A percentile compares a stretch with the other conserved stretches of the same genome.
Conservation (phyloP, 352 stramenopile genomes). For the Phytopythium boreale region DNA sequence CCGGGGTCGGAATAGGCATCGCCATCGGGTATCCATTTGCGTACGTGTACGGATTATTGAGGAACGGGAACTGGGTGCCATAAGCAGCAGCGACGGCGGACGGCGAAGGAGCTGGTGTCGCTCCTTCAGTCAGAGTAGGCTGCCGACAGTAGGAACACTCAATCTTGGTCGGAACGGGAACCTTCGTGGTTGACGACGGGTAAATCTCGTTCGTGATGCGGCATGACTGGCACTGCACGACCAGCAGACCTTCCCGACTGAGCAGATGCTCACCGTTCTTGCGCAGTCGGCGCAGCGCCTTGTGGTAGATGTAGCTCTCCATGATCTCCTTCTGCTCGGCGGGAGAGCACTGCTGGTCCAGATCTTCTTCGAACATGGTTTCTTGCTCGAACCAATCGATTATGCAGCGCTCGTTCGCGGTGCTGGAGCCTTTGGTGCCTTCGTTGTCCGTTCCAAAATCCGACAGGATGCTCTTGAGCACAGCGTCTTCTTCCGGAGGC, state of each 20-base stretch:
- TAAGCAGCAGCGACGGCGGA: background rate
- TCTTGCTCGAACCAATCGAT: conserved; percentile 88
- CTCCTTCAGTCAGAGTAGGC: conserved; percentile 35
- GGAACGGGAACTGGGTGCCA: background rate
- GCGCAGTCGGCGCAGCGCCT: conserved; percentile 54
- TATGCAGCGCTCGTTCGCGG: conserved; percentile 32
- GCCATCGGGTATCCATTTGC: background rate
- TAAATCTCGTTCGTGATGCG: conserved; percentile 61
- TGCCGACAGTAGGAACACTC: conserved; percentile 69
- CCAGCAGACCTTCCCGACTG: conserved; percentile 44
- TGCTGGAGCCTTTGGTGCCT: conserved; percentile 12
- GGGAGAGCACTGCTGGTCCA: conserved; percentile 73
- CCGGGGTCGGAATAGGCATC: background rate
- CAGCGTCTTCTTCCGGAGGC: conserved; percentile 40
- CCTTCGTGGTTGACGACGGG: conserved; percentile 48
- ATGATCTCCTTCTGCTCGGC: conserved; percentile 73
- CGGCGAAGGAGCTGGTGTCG: conserved; percentile 16
- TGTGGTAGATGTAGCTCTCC: conserved; percentile 65
- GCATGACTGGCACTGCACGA: conserved; percentile 58
- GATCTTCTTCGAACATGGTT: conserved; percentile 88
- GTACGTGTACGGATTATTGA: background rate
- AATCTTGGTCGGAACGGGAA: conserved; percentile 54
- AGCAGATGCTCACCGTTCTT: conserved; percentile 28
- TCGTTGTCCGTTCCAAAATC: conserved; percentile 29
- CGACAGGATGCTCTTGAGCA: conserved; percentile 47